phyloP scores from a whole-genome alignment of 768 basidiomycete species.

The Scleroderma citrinum region DNA sequence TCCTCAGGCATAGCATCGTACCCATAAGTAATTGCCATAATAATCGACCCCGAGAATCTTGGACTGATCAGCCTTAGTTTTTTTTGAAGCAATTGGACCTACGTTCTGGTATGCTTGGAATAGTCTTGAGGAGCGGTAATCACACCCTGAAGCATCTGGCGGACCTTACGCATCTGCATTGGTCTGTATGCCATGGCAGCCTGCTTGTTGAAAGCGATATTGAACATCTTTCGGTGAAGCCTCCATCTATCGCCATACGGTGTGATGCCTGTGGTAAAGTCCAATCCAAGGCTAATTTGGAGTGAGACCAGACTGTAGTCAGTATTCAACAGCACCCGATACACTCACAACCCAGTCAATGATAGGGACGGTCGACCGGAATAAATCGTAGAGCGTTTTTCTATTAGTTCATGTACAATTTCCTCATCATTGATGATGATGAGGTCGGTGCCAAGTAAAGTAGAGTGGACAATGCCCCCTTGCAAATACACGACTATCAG shows the following conservation, averaged over 20 bases:
- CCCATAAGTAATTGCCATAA: constrained; percentile 21
- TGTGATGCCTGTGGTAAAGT: constrained; percentile 23
- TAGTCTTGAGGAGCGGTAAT: constrained; percentile 10
- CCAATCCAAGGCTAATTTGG: constrained; percentile 19
- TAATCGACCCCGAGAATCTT: constrained; percentile 17
- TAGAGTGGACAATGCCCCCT: constrained; percentile 22
- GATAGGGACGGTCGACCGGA: constrained; percentile 20
- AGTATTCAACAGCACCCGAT: not conserved
- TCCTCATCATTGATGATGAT: constrained; percentile 20
- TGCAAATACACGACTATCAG: not conserved
- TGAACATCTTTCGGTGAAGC: constrained; percentile 24
- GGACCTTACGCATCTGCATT: constrained; percentile 11
- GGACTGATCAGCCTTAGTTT: not conserved
- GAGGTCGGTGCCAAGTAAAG: constrained; percentile 22
- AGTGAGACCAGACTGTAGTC: not conserved
- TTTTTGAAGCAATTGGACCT: constrained; percentile 9
- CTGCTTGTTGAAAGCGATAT: constrained; percentile 15
- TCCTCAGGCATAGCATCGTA: constrained; percentile 17
- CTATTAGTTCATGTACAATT: constrained; percentile 20
- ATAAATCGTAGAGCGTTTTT: constrained; percentile 21
- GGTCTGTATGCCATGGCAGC: constrained; percentile 7
- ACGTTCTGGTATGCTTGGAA: constrained; percentile 15
- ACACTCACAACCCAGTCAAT: constrained; percentile 13
- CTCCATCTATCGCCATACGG: constrained; percentile 26
- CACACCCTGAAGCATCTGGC: constrained; percentile 16